Evolutionary conservation across 352 stramenopile species (phyloP).

Genomic region (Phytopythium litorale): DNA sequence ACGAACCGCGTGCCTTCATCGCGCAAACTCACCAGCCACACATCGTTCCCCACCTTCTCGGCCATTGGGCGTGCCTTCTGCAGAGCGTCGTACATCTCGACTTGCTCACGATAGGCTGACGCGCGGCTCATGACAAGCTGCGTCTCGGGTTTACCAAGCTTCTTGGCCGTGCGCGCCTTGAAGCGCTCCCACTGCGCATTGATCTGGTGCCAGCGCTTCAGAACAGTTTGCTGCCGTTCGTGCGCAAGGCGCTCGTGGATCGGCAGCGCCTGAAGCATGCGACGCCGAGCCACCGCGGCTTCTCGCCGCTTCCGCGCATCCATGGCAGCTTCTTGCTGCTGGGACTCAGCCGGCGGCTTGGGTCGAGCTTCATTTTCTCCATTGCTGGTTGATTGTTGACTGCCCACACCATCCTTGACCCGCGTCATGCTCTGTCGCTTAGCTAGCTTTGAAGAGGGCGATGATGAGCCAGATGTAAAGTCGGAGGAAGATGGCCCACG

Average conservation of each 20-base stretch:
- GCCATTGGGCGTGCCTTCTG: slow-evolving; percentile 81
- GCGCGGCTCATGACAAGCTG: slow-evolving; percentile 86
- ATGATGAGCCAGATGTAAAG: slow-evolving; percentile 7
- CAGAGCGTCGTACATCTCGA: slow-evolving; percentile 89
- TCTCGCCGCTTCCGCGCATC: slow-evolving; percentile 44
- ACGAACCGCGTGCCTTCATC: slow-evolving; percentile 85
- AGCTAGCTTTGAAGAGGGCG: slow-evolving; percentile 17
- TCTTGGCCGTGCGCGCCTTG: slow-evolving; percentile 48
- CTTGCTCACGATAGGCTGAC: slow-evolving; percentile 82
- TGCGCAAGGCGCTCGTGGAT: slow-evolving; percentile 69
- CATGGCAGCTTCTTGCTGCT: slow-evolving; percentile 9
- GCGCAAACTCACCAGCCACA: slow-evolving; percentile 89
- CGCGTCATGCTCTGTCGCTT: slow-evolving; percentile 34
- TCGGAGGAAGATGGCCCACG: slow-evolving; percentile 23
- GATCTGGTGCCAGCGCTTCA: slow-evolving; percentile 67
- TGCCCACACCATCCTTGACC: slow-evolving; percentile 13
- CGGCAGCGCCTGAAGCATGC: slow-evolving; percentile 63
- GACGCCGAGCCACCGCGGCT: slow-evolving; percentile 41
- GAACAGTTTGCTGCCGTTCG: slow-evolving; percentile 61
- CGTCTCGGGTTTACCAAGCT: slow-evolving; percentile 55
- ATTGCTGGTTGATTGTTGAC: background rate
- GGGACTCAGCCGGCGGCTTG: background rate
- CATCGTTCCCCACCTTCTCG: slow-evolving; percentile 85
- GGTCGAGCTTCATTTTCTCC: background rate
- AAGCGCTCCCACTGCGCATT: slow-evolving; percentile 73